Evolutionary conservation across 495 filamentous ascomycete genomes (phyloP), one percentile per base, ranked within the genome.

Genomic region (Podospora bellae-mahoneyi): DNA sequence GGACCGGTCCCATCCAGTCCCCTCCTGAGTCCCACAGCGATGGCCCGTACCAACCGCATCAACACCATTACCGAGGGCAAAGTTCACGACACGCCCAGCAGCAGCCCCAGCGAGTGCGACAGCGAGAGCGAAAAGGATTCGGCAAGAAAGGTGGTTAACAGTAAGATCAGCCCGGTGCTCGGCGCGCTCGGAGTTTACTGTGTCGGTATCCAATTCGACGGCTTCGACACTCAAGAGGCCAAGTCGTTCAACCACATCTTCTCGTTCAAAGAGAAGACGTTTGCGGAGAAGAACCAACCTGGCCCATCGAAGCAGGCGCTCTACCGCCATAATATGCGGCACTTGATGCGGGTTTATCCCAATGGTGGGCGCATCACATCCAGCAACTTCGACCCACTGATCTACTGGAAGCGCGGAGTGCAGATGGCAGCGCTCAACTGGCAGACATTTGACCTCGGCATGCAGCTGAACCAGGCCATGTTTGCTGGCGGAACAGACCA

Each of bases 401-500:
- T 88, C 66, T 95, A 92, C 77, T 99, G 95, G 95, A 87, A 95
- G 59, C 91, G 91, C 63, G 95, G 95, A 34, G 95, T 97, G 10
- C 94, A 97, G 77, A 97, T 97, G 94, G 92, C 88, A 3, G 95
- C 95, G 1, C 83, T 97, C 69, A 99, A 99, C 77, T 99, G 95
- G 95, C 95, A 99, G 77, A 99, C 94, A 0, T 97, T 95, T 72
- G 95, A 98, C 72, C 84, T 93, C 32, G 91, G 92, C 18, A 93
- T 96, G 88, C 93, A 98, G 76, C 82, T 97, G 75, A 98, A 98
- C 72, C 91, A 94, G 64, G 95, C 95, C 69, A 99, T 99, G 95
- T 99, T 98, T 78, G 90, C 92, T n/a, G 90, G 92, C 62, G 93
- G 93, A 32, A 88, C 87, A 23, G 95, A 97, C 78, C 87, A 88